Evolutionary conservation across 164 flowering plant species (phyloP).

Genomic region (Dillenia suffruticosa): DNA sequence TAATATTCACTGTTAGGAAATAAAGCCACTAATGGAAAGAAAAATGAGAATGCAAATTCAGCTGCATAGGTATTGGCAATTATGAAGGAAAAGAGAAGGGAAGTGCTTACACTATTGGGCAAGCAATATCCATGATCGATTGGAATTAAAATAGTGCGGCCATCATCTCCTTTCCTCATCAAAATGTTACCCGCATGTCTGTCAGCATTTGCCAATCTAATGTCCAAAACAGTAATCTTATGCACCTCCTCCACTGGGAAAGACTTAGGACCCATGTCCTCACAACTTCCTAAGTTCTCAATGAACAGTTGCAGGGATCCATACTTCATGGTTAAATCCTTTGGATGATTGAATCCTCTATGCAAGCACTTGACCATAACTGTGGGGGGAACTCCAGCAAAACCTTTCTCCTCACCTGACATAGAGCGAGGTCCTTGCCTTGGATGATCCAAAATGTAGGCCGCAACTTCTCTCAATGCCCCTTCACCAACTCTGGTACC

Average conservation of each 20-base stretch:
- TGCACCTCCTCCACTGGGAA: constrained; percentile 79
- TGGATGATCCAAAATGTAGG: constrained; percentile 72
- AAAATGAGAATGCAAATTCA: no score
- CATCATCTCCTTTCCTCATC: constrained; percentile 40
- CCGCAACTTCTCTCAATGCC: constrained; percentile 75
- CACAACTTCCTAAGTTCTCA: constrained; percentile 69
- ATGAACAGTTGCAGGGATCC: constrained; percentile 76
- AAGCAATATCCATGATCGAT: constrained; percentile 91
- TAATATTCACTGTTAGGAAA: no score
- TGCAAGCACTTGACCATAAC: constrained; percentile 60
- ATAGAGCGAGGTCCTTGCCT: constrained; percentile 36
- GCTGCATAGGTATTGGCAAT: no score
- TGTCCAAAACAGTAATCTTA: constrained; percentile 69
- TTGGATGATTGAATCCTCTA: constrained; percentile 56
- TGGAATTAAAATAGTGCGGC: constrained; percentile 48
- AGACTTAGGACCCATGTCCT: constrained; percentile 69
- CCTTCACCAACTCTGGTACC: constrained; percentile 85
- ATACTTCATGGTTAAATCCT: constrained; percentile 47
- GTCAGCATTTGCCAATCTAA: constrained; percentile 78
- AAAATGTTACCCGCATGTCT: constrained; percentile 81
- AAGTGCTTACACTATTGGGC: constrained; percentile 58
- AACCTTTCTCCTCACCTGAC: constrained; percentile 37
- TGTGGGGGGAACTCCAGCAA: constrained; percentile 78
- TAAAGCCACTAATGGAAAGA: no score
- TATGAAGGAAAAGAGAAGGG: neutral